A percentile compares a stretch with the other conserved stretches of the same genome.
Conservation (phyloP, 768 basidiomycete species). For the Strobilomyces confusus region DNA sequence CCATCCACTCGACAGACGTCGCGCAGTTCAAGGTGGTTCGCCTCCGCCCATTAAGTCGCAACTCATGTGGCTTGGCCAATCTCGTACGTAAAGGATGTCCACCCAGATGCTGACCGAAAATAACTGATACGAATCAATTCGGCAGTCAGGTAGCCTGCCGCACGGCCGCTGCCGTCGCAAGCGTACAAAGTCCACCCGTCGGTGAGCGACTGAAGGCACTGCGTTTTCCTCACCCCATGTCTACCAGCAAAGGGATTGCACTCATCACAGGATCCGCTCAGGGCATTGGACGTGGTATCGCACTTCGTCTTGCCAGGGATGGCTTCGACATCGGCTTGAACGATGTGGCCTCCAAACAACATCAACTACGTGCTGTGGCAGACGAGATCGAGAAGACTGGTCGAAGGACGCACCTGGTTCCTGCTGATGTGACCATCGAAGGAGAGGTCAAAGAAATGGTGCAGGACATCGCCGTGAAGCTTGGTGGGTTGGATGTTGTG, state of each 20-base stretch:
- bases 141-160: too few relatives aligned
- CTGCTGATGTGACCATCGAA: neutral
- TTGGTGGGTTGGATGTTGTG: neutral
- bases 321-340: neutral
- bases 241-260: neutral
- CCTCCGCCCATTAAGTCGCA: too few relatives aligned
- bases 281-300: neutral
- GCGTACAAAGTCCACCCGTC: neutral
- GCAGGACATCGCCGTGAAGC: neutral
- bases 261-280: neutral
- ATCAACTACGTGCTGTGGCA: neutral
- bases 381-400: neutral
- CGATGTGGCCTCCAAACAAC: neutral
- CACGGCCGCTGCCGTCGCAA: too few relatives aligned
- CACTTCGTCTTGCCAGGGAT: neutral
- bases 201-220: neutral
- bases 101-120: too few relatives aligned
- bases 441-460: neutral
- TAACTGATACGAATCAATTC: too few relatives aligned
- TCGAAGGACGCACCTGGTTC: neutral
- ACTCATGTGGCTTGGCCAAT: too few relatives aligned
- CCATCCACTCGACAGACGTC: too few relatives aligned
- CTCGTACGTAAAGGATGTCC: too few relatives aligned
- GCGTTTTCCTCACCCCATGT: neutral
- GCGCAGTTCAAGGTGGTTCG: too few relatives aligned